Conservation (phyloP, 1,139 yeast species). For the Pichia kudriavzevii region DNA sequence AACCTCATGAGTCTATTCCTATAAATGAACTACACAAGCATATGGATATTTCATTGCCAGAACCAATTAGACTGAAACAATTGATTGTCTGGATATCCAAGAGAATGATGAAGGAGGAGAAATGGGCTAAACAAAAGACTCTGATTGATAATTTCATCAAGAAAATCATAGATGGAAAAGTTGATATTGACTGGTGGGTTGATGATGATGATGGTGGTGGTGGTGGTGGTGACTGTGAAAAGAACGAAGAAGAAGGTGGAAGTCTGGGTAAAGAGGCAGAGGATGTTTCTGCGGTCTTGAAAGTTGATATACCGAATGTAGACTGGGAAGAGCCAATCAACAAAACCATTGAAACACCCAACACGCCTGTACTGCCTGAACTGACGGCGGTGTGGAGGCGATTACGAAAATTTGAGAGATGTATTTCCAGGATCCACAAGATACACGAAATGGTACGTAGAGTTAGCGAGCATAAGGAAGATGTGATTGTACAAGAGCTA, state of each 20-base stretch:
- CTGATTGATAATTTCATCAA: neutral
- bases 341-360: too few relatives aligned
- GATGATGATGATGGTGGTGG: too few relatives aligned
- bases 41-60: constrained; percentile 55
- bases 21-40: constrained; percentile 54
- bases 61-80: constrained; percentile 67
- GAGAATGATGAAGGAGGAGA: constrained; percentile 26
- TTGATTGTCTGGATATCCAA: constrained; percentile 63
- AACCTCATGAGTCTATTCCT: constrained; percentile 60
- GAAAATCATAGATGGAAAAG: constrained; percentile 33
- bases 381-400: too few relatives aligned
- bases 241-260: constrained; percentile 55
- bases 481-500: constrained; percentile 11
- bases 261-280: too few relatives aligned
- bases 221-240: too few relatives aligned
- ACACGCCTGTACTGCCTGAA: too few relatives aligned
- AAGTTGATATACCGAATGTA: too few relatives aligned
- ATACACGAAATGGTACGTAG: neutral
- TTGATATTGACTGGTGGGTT: constrained; percentile 64
- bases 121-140: too few relatives aligned
- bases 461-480: constrained; percentile 1
- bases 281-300: too few relatives aligned
- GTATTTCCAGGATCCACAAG: too few relatives aligned
- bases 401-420: too few relatives aligned
- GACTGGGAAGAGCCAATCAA: too few relatives aligned